phyloP scores from a whole-genome alignment of 169 alveolate genomes.

The Cryptosporidium andersoni region DNA sequence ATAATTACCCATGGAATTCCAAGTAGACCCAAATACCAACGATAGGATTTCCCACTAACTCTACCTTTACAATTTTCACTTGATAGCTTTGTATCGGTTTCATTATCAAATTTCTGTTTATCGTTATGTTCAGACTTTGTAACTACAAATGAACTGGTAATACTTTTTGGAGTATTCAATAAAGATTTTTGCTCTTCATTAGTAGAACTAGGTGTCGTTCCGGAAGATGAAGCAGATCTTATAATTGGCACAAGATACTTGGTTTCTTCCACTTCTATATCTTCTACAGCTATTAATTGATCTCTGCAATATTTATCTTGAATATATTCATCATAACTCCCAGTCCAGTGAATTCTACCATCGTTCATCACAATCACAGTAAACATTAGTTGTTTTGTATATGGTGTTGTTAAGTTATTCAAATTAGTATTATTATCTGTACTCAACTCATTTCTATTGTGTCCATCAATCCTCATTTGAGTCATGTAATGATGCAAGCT shows the following conservation, averaged over 20 bases:
- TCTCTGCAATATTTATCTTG: not conserved
- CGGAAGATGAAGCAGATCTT: too few relatives aligned
- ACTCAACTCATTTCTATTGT: constrained; percentile 6
- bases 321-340: constrained; percentile 38
- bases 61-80: not conserved
- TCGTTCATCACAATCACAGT: constrained; percentile 37
- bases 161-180: not conserved
- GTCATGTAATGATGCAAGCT: constrained; percentile 66
- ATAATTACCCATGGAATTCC: constrained; percentile 40
- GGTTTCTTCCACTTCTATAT: not conserved
- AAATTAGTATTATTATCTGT: not conserved
- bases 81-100: not conserved
- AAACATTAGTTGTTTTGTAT: not conserved
- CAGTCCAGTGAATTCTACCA: constrained; percentile 53
- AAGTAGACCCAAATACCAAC: constrained; percentile 42
- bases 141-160: too few relatives aligned
- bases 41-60: not conserved
- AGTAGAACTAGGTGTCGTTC: too few relatives aligned
- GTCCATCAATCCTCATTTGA: not conserved
- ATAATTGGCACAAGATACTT: too few relatives aligned
- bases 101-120: not conserved
- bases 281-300: not conserved
- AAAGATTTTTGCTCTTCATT: too few relatives aligned
- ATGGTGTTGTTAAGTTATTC: not conserved
- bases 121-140: not conserved